These are phyloP conservation scores for Rhodosporidiobolus odoratus DNA, from an alignment of 768 basidiomycete genomes.

Conservation along the genomic window DNA sequence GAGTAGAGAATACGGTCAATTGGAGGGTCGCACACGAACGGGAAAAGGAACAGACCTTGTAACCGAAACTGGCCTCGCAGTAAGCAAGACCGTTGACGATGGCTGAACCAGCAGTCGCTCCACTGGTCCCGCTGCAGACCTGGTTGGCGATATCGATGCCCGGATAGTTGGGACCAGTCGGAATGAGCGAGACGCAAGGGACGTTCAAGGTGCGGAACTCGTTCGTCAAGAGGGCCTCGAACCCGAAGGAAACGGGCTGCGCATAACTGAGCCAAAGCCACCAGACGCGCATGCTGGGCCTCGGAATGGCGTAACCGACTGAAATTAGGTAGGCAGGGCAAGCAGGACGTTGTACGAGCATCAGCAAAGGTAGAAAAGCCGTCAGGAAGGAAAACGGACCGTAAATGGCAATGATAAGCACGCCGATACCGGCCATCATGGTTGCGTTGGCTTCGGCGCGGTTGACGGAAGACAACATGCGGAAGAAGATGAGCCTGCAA, in stretches of 20 bases:
- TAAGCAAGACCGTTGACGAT: slow-evolving; percentile 38
- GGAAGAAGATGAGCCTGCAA: slow-evolving; percentile 27
- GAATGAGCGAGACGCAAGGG: slow-evolving; percentile 29
- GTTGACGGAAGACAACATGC: slow-evolving; percentile 30
- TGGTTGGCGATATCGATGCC: slow-evolving; percentile 33
- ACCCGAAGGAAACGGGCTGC: slow-evolving; percentile 46
- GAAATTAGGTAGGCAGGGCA: too few relatives aligned
- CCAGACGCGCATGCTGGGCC: slow-evolving; percentile 48
- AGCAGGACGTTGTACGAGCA: too few relatives aligned
- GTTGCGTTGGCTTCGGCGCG: slow-evolving; percentile 32
- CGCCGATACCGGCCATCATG: slow-evolving; percentile 23
- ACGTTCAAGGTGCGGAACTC: slow-evolving; percentile 33
- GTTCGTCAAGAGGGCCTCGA: slow-evolving; percentile 36
- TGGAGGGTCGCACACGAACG: too few relatives aligned
- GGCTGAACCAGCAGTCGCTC: slow-evolving; percentile 30
- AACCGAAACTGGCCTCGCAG: slow-evolving; percentile 29
- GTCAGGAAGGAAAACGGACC: slow-evolving; percentile 11
- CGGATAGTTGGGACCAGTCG: slow-evolving; percentile 15
- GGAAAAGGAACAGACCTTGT: too few relatives aligned
- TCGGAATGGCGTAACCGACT: slow-evolving; percentile 46
- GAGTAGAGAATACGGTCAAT: too few relatives aligned
- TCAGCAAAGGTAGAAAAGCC: not conserved
- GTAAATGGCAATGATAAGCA: slow-evolving; percentile 48
- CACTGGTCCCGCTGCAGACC: slow-evolving; percentile 39
- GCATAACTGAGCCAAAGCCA: slow-evolving; percentile 49